Conservation (phyloP, 2,329 filamentous ascomycete species). For the Colletotrichum higginsianum region DNA sequence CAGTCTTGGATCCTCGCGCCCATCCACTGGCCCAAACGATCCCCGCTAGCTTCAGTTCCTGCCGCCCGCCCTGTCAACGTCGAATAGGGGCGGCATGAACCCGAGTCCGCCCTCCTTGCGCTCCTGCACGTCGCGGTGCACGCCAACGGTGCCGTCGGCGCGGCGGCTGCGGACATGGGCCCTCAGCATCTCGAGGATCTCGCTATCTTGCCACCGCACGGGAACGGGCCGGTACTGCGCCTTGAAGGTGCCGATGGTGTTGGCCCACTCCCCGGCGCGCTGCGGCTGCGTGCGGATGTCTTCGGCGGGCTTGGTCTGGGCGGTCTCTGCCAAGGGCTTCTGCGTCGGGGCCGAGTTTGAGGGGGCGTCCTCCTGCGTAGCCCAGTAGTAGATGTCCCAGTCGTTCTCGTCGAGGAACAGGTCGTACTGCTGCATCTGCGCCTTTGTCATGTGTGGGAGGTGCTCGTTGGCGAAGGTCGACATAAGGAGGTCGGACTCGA, state of each 20-base stretch:
- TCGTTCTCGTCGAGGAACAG: constrained; percentile 98
- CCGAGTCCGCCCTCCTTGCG: constrained; percentile 63
- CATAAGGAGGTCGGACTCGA: constrained; percentile 95
- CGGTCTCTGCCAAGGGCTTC: neutral
- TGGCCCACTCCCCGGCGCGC: constrained; percentile 87
- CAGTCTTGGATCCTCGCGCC: no score
- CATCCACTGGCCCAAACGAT: neutral
- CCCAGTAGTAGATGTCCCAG: constrained; percentile 99
- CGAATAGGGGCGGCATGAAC: constrained; percentile 68
- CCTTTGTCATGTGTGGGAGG: constrained; percentile 79
- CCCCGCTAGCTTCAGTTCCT: constrained; percentile 2
- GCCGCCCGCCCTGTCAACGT: constrained; percentile 34
- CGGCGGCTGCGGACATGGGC: constrained; percentile 81
- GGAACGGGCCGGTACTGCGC: constrained; percentile 94
- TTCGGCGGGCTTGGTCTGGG: constrained; percentile 43
- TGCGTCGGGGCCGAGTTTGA: constrained; percentile 58
- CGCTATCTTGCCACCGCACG: constrained; percentile 84
- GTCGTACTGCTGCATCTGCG: constrained; percentile 88
- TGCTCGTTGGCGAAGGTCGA: constrained; percentile 92
- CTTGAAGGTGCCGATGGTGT: constrained; percentile 95
- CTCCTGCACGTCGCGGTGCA: constrained; percentile 45
- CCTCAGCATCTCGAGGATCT: constrained; percentile 83
- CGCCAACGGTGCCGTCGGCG: constrained; percentile 54
- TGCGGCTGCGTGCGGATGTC: constrained; percentile 49
- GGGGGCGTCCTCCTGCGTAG: constrained; percentile 81